A percentile compares a stretch with the other conserved stretches of the same genome.
These are phyloP conservation scores for Xerocomus potaroensis DNA, from an alignment of 768 basidiomycete genomes.

Conservation along the genomic window DNA sequence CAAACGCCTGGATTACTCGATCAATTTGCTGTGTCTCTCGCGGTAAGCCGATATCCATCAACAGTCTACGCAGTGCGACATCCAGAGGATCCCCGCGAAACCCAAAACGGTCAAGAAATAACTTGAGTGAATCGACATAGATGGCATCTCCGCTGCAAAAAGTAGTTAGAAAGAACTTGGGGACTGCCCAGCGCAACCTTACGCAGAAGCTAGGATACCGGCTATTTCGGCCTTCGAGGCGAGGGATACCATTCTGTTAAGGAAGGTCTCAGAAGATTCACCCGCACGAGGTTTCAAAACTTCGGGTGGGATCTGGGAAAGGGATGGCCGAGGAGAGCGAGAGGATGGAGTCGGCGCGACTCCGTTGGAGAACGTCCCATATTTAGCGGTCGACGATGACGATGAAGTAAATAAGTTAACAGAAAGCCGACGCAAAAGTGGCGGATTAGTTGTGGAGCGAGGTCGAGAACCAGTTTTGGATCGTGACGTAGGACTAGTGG, in stretches of 20 bases:
- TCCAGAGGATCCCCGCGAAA: slow-evolving; percentile 83
- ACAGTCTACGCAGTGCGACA: slow-evolving; percentile 80
- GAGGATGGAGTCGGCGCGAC: slow-evolving; percentile 22
- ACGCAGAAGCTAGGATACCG: slow-evolving; percentile 79
- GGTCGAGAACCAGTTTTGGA: slow-evolving; percentile 32
- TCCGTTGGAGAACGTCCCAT: slow-evolving; percentile 8
- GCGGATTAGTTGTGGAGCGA: slow-evolving; percentile 60
- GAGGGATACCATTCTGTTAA: slow-evolving; percentile 56
- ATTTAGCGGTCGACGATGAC: slow-evolving; percentile 31
- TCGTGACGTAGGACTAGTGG: slow-evolving; percentile 7
- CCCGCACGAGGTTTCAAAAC: slow-evolving; percentile 52
- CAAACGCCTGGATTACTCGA: slow-evolving; percentile 94
- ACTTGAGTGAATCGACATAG: slow-evolving; percentile 60
- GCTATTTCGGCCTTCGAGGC: slow-evolving; percentile 80
- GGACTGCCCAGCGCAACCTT: slow-evolving; percentile 11
- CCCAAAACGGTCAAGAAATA: slow-evolving; percentile 73
- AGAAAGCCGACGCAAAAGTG: slow-evolving; percentile 66
- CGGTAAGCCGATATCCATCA: slow-evolving; percentile 91
- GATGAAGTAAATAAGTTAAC: slow-evolving; percentile 56
- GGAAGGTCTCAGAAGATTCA: slow-evolving; percentile 69
- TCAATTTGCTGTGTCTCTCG: slow-evolving; percentile 99
- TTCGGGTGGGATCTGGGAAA: slow-evolving; percentile 40
- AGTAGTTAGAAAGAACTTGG: slow-evolving; percentile 7
- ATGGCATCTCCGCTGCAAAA: slow-evolving; percentile 62
- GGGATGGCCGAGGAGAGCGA: slow-evolving; percentile 43